These are phyloP conservation scores for Colletotrichum lini DNA, from an alignment of 2,329 filamentous ascomycete species.

Conservation along the genomic window DNA sequence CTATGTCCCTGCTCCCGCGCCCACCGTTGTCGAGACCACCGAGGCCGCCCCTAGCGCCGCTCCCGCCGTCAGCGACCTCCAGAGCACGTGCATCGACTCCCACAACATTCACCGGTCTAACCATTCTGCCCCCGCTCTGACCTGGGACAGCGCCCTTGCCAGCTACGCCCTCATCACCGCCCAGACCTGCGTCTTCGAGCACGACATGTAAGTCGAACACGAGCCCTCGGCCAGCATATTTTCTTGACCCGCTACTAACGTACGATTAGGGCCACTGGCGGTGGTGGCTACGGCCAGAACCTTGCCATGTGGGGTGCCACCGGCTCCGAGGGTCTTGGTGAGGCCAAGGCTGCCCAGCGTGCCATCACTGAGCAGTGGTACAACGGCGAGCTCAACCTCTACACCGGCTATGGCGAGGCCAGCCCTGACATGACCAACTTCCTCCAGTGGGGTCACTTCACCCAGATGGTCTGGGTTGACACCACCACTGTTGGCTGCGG, in stretches of 20 bases:
- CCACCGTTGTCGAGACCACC: slow-evolving; percentile 44
- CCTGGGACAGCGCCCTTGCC: slow-evolving; percentile 77
- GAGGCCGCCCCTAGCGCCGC: slow-evolving; percentile 45
- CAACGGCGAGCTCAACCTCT: slow-evolving; percentile 78
- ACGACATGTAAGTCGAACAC: slow-evolving; percentile 77
- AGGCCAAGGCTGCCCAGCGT: slow-evolving; percentile 70
- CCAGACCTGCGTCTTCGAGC: slow-evolving; percentile 77
- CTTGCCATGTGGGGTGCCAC: slow-evolving; percentile 76
- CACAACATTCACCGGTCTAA: slow-evolving; percentile 92
- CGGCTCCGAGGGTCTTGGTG: slow-evolving; percentile 60
- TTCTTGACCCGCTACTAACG: slow-evolving; percentile 30
- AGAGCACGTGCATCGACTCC: slow-evolving; percentile 69
- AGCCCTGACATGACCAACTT: slow-evolving; percentile 75
- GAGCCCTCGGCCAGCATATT: slow-evolving; percentile 42
- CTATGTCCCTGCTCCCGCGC: slow-evolving; percentile 32
- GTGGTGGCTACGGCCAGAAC: slow-evolving; percentile 89
- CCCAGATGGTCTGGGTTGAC: slow-evolving; percentile 60
- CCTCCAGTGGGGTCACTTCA: slow-evolving; percentile 72
- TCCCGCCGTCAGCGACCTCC: slow-evolving; percentile 48
- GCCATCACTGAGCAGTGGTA: slow-evolving; percentile 91
- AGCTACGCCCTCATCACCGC: slow-evolving; percentile 76
- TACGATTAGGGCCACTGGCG: slow-evolving; percentile 64
- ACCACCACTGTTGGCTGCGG: slow-evolving; percentile 65
- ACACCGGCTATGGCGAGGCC: slow-evolving; percentile 69
- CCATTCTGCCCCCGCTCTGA: slow-evolving; percentile 77